Percentiles rank a stretch among this genome's conserved stretches.
These are phyloP conservation scores for Hirschfeldia incana DNA, from an alignment of 345 rosid genomes.

Conservation along the genomic window DNA sequence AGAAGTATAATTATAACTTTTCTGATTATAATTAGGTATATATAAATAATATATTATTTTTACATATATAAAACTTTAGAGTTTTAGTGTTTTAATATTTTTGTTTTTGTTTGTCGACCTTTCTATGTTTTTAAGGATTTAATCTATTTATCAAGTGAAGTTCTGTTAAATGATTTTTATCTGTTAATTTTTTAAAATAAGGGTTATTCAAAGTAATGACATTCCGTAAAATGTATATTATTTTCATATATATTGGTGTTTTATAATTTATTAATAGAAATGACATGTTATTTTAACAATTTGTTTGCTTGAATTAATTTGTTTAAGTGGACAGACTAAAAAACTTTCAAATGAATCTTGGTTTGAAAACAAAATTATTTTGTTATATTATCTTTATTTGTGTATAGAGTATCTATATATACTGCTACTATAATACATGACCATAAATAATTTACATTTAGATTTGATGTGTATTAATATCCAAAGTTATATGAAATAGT, in stretches of 20 bases:
- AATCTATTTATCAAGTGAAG: not conserved
- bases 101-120: not conserved
- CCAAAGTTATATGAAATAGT: not conserved
- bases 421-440: not conserved
- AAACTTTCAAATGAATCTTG: too few species aligned
- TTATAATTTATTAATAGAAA: too few species aligned
- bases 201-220: not conserved
- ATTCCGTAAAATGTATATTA: not conserved
- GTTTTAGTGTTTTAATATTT: not conserved
- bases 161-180: not conserved
- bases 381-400: not conserved
- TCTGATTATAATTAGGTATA: not conserved
- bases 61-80: not conserved
- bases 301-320: not conserved
- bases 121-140: not conserved
- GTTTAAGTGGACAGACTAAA: not conserved
- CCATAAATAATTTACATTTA: not conserved
- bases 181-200: not conserved
- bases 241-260: not conserved
- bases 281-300: not conserved
- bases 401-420: not conserved
- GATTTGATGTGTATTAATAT: not conserved
- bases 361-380: too few species aligned
- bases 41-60: too few species aligned
- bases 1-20: too few species aligned